These are phyloP conservation scores for Talaromyces sp. DNA, from an alignment of 2,329 filamentous ascomycete species.

Conservation along the genomic window DNA sequence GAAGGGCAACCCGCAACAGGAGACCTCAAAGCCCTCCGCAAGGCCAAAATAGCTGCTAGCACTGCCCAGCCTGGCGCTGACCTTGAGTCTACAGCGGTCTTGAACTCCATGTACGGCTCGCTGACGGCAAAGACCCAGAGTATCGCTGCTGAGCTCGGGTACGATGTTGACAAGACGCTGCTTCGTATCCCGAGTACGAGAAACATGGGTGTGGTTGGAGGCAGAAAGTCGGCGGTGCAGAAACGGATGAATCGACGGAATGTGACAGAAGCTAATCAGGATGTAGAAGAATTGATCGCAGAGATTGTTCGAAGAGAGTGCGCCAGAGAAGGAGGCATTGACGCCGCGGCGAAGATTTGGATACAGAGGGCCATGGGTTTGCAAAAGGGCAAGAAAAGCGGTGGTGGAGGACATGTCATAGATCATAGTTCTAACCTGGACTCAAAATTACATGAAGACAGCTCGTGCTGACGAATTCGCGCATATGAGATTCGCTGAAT, in stretches of 20 bases:
- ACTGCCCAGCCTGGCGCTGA: conserved; percentile 10
- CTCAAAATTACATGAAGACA: not conserved
- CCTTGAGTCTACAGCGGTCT: conserved; percentile 20
- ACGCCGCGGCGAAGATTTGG: conserved; percentile 46
- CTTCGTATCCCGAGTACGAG: conserved; percentile 87
- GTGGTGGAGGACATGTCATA: conserved; percentile 9
- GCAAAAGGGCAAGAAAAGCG: conserved; percentile 40
- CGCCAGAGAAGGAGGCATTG: conserved; percentile 39
- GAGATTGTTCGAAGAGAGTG: conserved; percentile 58
- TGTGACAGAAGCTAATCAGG: conserved; percentile 37
- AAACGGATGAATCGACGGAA: conserved; percentile 16
- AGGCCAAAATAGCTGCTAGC: conserved; percentile 28
- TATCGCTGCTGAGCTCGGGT: conserved; percentile 69
- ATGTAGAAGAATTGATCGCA: conserved; percentile 52
- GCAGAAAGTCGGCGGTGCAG: conserved; percentile 30
- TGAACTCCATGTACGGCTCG: conserved; percentile 72
- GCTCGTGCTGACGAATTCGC: not conserved
- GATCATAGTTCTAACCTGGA: not conserved
- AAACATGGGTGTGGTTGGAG: conserved; percentile 76
- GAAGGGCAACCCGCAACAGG: conserved; percentile 30
- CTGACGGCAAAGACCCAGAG: conserved; percentile 72
- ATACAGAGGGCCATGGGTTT: conserved; percentile 48
- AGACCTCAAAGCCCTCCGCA: conserved; percentile 37
- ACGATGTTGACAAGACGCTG: conserved; percentile 73
- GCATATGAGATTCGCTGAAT: not conserved